Evolutionary conservation across 164 flowering plant genomes (phyloP), one percentile per base, ranked within the genome.

Genomic region (Nymphaea thermarum): DNA sequence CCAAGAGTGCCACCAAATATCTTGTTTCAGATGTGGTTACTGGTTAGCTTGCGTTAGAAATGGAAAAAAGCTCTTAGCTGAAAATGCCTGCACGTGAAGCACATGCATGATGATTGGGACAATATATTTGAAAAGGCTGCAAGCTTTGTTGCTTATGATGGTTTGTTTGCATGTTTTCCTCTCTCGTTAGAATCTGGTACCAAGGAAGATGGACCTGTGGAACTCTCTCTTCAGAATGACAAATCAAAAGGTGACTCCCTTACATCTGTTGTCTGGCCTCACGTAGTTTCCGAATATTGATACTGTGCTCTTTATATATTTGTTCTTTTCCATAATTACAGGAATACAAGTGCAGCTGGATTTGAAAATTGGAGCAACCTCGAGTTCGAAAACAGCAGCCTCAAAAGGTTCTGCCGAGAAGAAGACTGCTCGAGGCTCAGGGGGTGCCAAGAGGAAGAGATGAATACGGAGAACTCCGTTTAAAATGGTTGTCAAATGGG

Each of bases 291-390:
- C 10, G 1, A 55, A 16, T 16, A 8, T 55, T 55, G 60, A 55
- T 55, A 55, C 60, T 55, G 10, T 55, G 60, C 60, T 55, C 16
- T 55, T 55, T 10, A 10, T 8, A 55, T 55, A 8, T 55, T 55
- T 55, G 1, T 10, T 16, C 60, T 55, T 55, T 55, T 16, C 16
- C 16, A 16, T 8, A 55, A 55, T 61, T 70, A 4, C 65, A 92
- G 98, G 86, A 59, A 83, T 88, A 62, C 78, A 85, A 81, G 96
- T 92, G 57, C 76, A 89, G 66, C 47, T 92, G 79, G 89, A 92
- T 63, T 72, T 88, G 74, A 92, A 88, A 78, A 82, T 84, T 2
- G 88, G 77, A 62, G 82, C 64, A 17, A 75, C 87, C 17, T 81
- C 76, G 67, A 72, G 77, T 43, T 88, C 86, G 78, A 87, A 78